phyloP scores from a whole-genome alignment of 257 asterid genomes.

The Osmanthus fragrans region DNA sequence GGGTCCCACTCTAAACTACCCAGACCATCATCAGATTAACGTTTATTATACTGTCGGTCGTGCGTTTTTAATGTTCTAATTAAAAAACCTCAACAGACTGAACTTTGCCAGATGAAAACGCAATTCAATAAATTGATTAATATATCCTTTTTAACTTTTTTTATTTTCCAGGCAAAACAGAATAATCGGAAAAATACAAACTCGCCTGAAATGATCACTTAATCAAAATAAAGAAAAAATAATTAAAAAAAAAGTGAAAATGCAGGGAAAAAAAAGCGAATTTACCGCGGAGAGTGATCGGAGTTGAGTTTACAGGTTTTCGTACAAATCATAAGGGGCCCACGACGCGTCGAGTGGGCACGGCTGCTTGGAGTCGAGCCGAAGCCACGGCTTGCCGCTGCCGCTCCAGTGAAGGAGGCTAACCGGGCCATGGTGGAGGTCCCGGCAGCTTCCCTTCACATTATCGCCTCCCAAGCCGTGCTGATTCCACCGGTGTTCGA shows the following conservation, averaged over 20 bases:
- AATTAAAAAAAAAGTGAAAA: background rate
- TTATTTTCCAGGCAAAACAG: background rate
- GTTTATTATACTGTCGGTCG: background rate
- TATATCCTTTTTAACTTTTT: background rate
- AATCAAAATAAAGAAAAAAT: background rate
- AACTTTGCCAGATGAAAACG: background rate
- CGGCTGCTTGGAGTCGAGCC: constrained; percentile 24
- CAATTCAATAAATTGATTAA: background rate
- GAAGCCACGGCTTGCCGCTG: constrained; percentile 34
- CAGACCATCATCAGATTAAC: background rate
- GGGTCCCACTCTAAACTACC: background rate
- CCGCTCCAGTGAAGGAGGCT: constrained; percentile 40
- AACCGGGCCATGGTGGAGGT: constrained; percentile 28
- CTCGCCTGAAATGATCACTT: background rate
- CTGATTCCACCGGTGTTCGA: constrained; percentile 35
- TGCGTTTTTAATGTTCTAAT: background rate
- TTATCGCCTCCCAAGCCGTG: constrained; percentile 36
- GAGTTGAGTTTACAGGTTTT: background rate
- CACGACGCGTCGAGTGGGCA: constrained; percentile 31
- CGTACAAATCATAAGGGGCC: constrained; percentile 33
- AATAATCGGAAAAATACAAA: background rate
- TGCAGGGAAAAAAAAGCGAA: background rate
- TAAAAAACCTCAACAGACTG: background rate
- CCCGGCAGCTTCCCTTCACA: constrained; percentile 30
- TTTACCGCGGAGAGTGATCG: constrained; percentile 2